Evolutionary conservation across 805 yeast species (phyloP).

Genomic region (Candida arabinofermentans): DNA sequence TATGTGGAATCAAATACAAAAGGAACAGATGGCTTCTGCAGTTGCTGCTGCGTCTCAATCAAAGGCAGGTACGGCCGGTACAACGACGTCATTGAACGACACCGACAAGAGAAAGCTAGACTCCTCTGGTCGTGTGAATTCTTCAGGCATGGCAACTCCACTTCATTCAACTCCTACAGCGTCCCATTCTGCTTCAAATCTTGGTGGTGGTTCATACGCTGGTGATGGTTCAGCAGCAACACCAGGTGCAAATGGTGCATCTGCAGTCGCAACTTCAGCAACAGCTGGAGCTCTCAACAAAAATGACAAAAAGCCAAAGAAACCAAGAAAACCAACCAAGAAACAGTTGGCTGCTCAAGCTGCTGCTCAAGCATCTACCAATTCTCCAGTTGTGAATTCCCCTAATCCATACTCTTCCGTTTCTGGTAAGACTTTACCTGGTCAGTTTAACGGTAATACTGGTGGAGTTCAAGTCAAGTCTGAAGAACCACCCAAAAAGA

Average conservation of each 20-base stretch:
- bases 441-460: conserved; percentile 1
- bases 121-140: neutral
- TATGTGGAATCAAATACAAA: conserved; percentile 27
- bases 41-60: conserved; percentile 18
- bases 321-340: conserved; percentile 30
- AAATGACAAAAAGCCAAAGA: conserved; percentile 21
- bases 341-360: conserved; percentile 29
- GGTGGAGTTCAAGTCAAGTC: neutral
- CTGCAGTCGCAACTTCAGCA: too few species aligned
- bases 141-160: neutral
- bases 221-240: neutral
- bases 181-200: neutral
- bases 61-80: neutral
- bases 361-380: too few species aligned
- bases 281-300: too few species aligned
- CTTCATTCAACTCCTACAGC: neutral
- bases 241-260: neutral
- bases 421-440: conserved; percentile 20
- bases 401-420: conserved; percentile 12
- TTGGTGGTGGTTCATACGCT: neutral
- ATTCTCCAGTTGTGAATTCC: neutral
- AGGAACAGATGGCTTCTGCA: conserved; percentile 32
- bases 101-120: neutral
- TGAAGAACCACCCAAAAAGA: conserved; percentile 28
- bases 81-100: neutral